Percentiles rank a stretch among this genome's conserved stretches.
These are phyloP conservation scores for Ophiostoma montium DNA, from an alignment of 2,329 filamentous ascomycete genomes.

Conservation along the genomic window DNA sequence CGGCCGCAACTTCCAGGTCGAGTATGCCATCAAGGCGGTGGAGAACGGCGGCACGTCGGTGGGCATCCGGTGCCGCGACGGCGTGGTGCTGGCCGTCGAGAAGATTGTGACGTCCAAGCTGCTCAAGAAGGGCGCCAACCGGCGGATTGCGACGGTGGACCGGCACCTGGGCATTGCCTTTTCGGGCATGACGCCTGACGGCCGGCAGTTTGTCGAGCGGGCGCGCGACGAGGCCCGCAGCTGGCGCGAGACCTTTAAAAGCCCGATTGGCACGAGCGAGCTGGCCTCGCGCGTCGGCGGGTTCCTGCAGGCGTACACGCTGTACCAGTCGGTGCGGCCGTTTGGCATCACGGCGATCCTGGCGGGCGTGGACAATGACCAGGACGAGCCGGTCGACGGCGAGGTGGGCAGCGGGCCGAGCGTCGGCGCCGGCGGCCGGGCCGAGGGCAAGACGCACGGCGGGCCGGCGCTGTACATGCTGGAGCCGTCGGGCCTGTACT, in stretches of 20 bases:
- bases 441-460: conserved; percentile 58
- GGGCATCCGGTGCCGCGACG: conserved; percentile 94
- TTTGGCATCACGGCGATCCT: conserved; percentile 95
- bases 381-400: conserved; percentile 73
- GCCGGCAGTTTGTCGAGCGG: conserved; percentile 85
- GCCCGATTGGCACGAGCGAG: conserved; percentile 75
- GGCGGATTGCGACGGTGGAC: conserved; percentile 90
- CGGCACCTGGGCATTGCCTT: conserved; percentile 87
- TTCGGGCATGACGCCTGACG: conserved; percentile 87
- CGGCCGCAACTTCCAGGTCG: conserved; percentile 97
- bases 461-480: conserved; percentile 98
- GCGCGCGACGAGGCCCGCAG: conserved; percentile 84
- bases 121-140: conserved; percentile 88
- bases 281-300: conserved; percentile 87
- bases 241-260: conserved; percentile 91
- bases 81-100: conserved; percentile 88
- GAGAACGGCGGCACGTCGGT: conserved; percentile 95
- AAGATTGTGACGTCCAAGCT: conserved; percentile 95
- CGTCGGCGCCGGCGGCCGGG: conserved; percentile 72
- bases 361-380: conserved; percentile 83
- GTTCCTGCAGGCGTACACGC: conserved; percentile 93
- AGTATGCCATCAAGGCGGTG: conserved; percentile 97
- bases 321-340: conserved; percentile 91
- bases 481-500: conserved; percentile 91
- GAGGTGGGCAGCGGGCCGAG: conserved; percentile 73